These are phyloP conservation scores for Pleomassaria siparia DNA, from an alignment of 2,329 filamentous ascomycete genomes.

Conservation along the genomic window DNA sequence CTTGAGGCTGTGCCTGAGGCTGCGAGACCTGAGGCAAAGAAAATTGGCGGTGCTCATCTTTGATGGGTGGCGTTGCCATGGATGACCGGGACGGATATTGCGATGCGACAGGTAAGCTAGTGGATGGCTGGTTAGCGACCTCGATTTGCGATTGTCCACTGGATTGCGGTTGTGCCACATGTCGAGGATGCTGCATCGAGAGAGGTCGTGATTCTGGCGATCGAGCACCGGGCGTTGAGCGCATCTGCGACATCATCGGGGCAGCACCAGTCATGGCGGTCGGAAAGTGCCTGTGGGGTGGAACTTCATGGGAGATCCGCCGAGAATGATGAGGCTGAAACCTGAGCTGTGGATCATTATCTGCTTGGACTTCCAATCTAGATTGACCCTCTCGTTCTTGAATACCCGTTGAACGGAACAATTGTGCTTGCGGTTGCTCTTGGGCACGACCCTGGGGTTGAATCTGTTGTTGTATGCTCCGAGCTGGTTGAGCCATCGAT, in stretches of 20 bases:
- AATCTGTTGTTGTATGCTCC: constrained; percentile 30
- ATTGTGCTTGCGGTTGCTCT: constrained; percentile 29
- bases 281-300: constrained; percentile 28
- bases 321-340: constrained; percentile 30
- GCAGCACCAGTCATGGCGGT: constrained; percentile 14
- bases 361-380: constrained; percentile 32
- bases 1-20: constrained; percentile 11
- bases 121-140: constrained; percentile 20
- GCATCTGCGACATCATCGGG: constrained; percentile 27
- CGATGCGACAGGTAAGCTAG: constrained; percentile 18
- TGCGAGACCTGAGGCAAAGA: constrained; percentile 15
- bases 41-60: constrained; percentile 36
- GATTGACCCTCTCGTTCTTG: constrained; percentile 29
- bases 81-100: constrained; percentile 26
- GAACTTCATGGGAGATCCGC: constrained; percentile 35
- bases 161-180: constrained; percentile 26
- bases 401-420: constrained; percentile 26
- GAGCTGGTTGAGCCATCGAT: constrained; percentile 19
- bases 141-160: constrained; percentile 26
- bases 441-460: constrained; percentile 27
- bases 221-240: constrained; percentile 23
- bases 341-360: constrained; percentile 32
- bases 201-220: constrained; percentile 37
- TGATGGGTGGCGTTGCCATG: constrained; percentile 35
- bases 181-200: constrained; percentile 31